Percentiles rank a stretch among this genome's conserved stretches.
Evolutionary conservation across 2,329 filamentous ascomycete genomes (phyloP).

Genomic region (Pseudopithomyces chartarum): DNA sequence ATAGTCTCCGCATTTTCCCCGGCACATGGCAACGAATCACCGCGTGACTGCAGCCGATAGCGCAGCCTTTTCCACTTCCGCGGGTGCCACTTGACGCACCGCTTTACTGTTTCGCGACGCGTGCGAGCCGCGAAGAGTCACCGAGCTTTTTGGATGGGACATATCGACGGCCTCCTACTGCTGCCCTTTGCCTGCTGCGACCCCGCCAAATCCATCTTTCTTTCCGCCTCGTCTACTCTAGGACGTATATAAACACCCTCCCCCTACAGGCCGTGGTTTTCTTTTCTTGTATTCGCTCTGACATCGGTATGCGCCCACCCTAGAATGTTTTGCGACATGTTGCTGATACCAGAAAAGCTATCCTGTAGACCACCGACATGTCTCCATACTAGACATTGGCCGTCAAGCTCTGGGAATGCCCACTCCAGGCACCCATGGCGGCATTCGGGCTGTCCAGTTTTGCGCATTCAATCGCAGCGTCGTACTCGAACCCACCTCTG

Average conservation of each 20-base stretch:
- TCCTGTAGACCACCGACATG: slow-evolving; percentile 30
- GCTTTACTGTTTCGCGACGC: slow-evolving; percentile 20
- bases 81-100: slow-evolving; percentile 23
- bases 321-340: slow-evolving; percentile 15
- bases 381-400: slow-evolving; percentile 33
- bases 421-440: slow-evolving; percentile 42
- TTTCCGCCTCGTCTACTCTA: slow-evolving; percentile 1
- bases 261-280: slow-evolving; percentile 18
- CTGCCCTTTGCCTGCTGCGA: slow-evolving; percentile 14
- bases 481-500: slow-evolving; percentile 40
- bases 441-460: slow-evolving; percentile 31
- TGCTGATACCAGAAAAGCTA: slow-evolving; percentile 33
- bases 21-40: slow-evolving; percentile 21
- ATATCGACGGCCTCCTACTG: slow-evolving; percentile 30
- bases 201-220: slow-evolving; percentile 19
- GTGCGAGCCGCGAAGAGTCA: slow-evolving; percentile 33
- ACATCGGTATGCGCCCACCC: slow-evolving; percentile 37
- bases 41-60: slow-evolving; percentile 11
- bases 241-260: slow-evolving; percentile 18
- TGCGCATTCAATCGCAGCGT: slow-evolving; percentile 19
- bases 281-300: slow-evolving; percentile 24
- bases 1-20: slow-evolving; percentile 19
- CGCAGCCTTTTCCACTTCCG: slow-evolving; percentile 22
- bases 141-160: slow-evolving; percentile 17
- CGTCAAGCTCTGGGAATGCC: slow-evolving; percentile 37